Percentiles rank a stretch among this genome's conserved stretches.
phyloP scores from a whole-genome alignment of 2,329 filamentous ascomycete genomes.

The Teratosphaeria gauchensis region DNA sequence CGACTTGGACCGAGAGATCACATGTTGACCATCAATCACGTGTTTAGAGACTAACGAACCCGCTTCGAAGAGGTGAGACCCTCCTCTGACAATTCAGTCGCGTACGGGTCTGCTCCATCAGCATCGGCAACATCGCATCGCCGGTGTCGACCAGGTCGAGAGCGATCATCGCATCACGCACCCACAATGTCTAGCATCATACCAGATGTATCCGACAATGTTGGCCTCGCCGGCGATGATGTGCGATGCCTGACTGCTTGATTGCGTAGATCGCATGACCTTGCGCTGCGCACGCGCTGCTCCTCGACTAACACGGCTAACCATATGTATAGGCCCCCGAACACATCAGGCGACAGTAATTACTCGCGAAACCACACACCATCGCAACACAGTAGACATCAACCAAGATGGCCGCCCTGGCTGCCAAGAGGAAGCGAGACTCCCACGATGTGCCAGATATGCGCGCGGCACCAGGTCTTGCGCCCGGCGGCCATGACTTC shows the following conservation, averaged over 20 bases:
- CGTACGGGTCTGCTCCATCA: neutral
- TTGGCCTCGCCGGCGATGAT: neutral
- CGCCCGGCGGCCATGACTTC: constrained; percentile 16
- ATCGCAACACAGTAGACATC: neutral
- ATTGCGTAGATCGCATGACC: neutral
- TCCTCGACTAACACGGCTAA: neutral
- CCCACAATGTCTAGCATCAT: neutral
- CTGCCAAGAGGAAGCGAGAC: constrained; percentile 39
- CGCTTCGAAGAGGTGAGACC: neutral
- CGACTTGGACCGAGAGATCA: neutral
- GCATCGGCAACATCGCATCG: neutral
- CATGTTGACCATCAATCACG: neutral
- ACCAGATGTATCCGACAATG: neutral
- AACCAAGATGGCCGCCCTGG: constrained; percentile 14
- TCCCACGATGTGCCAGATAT: constrained; percentile 32
- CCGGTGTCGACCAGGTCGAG: neutral
- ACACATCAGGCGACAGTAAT: neutral
- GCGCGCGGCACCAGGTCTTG: constrained; percentile 25
- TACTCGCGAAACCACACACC: neutral
- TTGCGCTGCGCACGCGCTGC: neutral
- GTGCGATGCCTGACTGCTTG: neutral
- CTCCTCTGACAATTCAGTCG: neutral
- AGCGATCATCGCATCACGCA: neutral
- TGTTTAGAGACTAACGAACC: neutral
- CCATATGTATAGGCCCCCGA: neutral